These are phyloP conservation scores for Alternaria ventricosa DNA, from an alignment of 2,329 filamentous ascomycete genomes.

Conservation along the genomic window DNA sequence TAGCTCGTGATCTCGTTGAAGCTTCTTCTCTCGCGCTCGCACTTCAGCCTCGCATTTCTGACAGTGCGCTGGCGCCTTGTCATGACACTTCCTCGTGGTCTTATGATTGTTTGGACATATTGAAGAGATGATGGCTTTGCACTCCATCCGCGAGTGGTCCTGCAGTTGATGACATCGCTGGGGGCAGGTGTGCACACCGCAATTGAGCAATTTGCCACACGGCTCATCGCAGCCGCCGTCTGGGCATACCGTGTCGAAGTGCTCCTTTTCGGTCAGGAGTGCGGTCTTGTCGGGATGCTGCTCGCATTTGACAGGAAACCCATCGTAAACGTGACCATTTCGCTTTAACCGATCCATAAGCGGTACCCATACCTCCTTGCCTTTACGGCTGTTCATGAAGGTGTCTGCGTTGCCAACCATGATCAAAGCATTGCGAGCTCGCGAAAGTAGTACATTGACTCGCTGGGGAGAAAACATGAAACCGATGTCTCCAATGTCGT, in stretches of 20 bases:
- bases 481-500: conserved; percentile 68
- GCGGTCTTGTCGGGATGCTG: conserved; percentile 48
- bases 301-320: conserved; percentile 46
- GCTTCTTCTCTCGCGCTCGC: conserved; percentile 52
- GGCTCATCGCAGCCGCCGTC: conserved; percentile 72
- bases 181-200: conserved; percentile 65
- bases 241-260: conserved; percentile 69
- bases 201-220: conserved; percentile 63
- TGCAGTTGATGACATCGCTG: conserved; percentile 66
- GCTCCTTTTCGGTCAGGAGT: conserved; percentile 57
- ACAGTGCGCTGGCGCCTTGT: conserved; percentile 52
- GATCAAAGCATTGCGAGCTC: conserved; percentile 70
- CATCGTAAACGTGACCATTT: conserved; percentile 54
- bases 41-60: conserved; percentile 60
- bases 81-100: conserved; percentile 56
- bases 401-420: conserved; percentile 74
- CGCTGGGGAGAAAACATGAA: conserved; percentile 72
- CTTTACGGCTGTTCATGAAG: conserved; percentile 66
- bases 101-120: conserved; percentile 62
- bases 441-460: conserved; percentile 72
- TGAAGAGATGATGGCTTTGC: conserved; percentile 51
- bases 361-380: conserved; percentile 62
- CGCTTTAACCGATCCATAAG: conserved; percentile 65
- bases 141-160: conserved; percentile 65
- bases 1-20: conserved; percentile 57